phyloP scores from a whole-genome alignment of 805 yeast genomes.

The Candida ovalis region DNA sequence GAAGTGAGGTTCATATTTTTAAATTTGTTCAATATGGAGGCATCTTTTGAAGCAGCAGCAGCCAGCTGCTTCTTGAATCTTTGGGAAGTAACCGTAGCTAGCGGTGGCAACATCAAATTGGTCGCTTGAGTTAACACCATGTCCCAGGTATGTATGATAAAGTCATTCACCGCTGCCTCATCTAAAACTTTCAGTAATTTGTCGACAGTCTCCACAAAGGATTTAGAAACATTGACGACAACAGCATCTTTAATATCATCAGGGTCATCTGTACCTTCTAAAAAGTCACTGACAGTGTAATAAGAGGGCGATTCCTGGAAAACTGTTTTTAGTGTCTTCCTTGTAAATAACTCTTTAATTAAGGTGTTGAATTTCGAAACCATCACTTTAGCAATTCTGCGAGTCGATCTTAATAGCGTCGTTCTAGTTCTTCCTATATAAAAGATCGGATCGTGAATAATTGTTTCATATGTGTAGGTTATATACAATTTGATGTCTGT shows the following conservation, averaged over 20 bases:
- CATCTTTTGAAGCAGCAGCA: not conserved
- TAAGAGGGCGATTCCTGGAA: slow-evolving; percentile 7
- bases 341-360: slow-evolving; percentile 9
- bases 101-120: slow-evolving; percentile 13
- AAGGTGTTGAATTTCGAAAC: slow-evolving; percentile 10
- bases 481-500: slow-evolving; percentile 9
- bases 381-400: slow-evolving; percentile 13
- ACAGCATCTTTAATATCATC: not conserved
- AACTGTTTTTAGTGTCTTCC: slow-evolving; percentile 3
- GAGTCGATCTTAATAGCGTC: slow-evolving; percentile 7
- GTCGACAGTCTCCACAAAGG: slow-evolving; percentile 1
- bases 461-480: slow-evolving; percentile 13
- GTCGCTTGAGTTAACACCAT: slow-evolving; percentile 9
- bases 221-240: not conserved
- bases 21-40: slow-evolving; percentile 6
- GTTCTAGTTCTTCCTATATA: slow-evolving; percentile 16
- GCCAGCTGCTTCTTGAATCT: not conserved
- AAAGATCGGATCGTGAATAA: slow-evolving; percentile 20
- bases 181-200: slow-evolving; percentile 9
- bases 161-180: slow-evolving; percentile 10
- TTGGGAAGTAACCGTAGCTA: slow-evolving; percentile 7
- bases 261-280: slow-evolving; percentile 5
- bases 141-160: slow-evolving; percentile 13
- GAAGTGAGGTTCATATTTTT: slow-evolving; percentile 4
- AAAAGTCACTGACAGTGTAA: slow-evolving; percentile 9